These are phyloP conservation scores for Termitomyces sp. DNA, from an alignment of 768 basidiomycete genomes.

Conservation along the genomic window DNA sequence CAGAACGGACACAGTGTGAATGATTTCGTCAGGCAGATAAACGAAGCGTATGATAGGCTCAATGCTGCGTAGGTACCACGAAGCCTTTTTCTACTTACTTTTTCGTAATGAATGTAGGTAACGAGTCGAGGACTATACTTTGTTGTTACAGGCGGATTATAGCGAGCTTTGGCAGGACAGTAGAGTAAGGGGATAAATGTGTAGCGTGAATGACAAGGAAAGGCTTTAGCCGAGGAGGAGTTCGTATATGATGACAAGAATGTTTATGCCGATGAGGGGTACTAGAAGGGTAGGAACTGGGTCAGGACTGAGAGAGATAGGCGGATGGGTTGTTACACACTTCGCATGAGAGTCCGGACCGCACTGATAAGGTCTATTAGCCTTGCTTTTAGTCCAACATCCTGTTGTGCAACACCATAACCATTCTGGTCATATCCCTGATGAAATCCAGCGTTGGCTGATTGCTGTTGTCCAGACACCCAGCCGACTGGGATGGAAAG, in stretches of 20 bases:
- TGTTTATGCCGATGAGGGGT: slow-evolving; percentile 85
- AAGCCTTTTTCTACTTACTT: not conserved
- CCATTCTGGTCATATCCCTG: slow-evolving; percentile 65
- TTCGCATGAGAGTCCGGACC: slow-evolving; percentile 94
- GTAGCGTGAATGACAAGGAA: not conserved
- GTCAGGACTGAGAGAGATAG: slow-evolving; percentile 10
- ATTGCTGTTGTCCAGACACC: slow-evolving; percentile 58
- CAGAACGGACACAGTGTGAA: slow-evolving; percentile 68
- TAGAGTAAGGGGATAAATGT: not conserved
- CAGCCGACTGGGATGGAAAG: slow-evolving; percentile 67
- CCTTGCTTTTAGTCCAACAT: slow-evolving; percentile 75
- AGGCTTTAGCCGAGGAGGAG: slow-evolving; percentile 51
- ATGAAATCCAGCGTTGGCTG: slow-evolving; percentile 49
- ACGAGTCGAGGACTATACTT: not conserved
- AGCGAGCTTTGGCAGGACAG: not conserved
- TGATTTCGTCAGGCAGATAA: slow-evolving; percentile 77
- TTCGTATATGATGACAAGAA: slow-evolving; percentile 84
- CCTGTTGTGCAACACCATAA: slow-evolving; percentile 46
- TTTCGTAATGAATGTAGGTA: not conserved
- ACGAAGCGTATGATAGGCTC: slow-evolving; percentile 62
- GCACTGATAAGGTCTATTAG: slow-evolving; percentile 91
- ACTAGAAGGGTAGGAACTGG: slow-evolving; percentile 41
- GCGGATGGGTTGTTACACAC: slow-evolving; percentile 49
- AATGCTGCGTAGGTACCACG: slow-evolving; percentile 28
- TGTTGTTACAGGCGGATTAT: slow-evolving; percentile 7